phyloP scores from a whole-genome alignment of 371 early-diverging fungal species.

The Rhizopus sp. region DNA sequence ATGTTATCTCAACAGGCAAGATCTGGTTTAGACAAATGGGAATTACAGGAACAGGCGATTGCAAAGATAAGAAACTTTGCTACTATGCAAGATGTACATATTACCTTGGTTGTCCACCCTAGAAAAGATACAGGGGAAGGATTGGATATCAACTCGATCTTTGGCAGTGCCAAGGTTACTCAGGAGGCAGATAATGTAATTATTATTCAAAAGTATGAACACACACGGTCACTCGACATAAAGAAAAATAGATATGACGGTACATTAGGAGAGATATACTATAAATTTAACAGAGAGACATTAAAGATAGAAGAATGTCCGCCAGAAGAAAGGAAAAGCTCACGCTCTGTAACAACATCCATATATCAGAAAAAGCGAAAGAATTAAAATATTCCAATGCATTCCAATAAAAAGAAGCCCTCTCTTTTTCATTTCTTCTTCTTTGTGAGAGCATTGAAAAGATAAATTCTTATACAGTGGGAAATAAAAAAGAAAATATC shows the following conservation, averaged over 20 bases:
- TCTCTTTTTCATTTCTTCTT: too few relatives aligned
- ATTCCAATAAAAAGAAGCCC: too few relatives aligned
- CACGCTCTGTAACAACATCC: too few relatives aligned
- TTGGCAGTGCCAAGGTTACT: conserved; percentile 81
- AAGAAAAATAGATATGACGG: conserved; percentile 81
- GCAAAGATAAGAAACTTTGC: conserved; percentile 70
- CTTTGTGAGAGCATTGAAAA: too few relatives aligned
- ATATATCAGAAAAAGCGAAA: too few relatives aligned
- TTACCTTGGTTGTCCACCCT: conserved; percentile 79
- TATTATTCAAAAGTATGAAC: conserved; percentile 57
- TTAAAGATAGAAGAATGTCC: conserved; percentile 34
- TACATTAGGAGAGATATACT: conserved; percentile 62
- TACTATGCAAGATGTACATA: conserved; percentile 73
- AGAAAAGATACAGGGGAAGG: conserved; percentile 62
- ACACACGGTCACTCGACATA: conserved; percentile 59
- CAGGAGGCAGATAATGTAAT: conserved; percentile 86
- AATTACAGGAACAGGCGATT: conserved; percentile 72
- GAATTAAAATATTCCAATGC: too few relatives aligned
- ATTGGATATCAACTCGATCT: conserved; percentile 71
- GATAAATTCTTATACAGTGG: too few relatives aligned
- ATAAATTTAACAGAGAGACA: conserved; percentile 37
- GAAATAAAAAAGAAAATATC: too few relatives aligned
- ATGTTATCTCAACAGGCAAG: conserved; percentile 75
- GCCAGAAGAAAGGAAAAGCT: too few relatives aligned
- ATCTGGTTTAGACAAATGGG: conserved; percentile 66